Conservation (phyloP, 2,329 filamentous ascomycete species). For the Trichoderma asperellum region DNA sequence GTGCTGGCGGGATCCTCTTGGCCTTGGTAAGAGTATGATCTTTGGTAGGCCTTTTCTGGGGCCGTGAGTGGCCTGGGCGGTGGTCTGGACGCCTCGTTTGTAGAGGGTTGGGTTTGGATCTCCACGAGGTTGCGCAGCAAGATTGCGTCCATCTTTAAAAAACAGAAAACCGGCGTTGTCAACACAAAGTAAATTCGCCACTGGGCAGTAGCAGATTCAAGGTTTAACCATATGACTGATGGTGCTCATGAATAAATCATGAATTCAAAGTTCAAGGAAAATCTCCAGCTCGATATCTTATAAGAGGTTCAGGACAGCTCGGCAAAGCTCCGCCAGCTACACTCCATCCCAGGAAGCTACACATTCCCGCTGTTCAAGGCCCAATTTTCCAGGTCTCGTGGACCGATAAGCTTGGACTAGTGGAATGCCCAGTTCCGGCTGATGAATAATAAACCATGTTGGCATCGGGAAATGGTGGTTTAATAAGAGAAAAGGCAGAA, state of each 20-base stretch:
- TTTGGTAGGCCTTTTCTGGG: conserved; percentile 45
- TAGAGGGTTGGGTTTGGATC: conserved; percentile 37
- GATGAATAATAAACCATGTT: conserved; percentile 1
- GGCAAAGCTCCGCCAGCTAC: background rate
- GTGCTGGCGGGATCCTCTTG: conserved; percentile 37
- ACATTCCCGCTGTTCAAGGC: background rate
- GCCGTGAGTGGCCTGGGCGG: conserved; percentile 36
- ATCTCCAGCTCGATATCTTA: background rate
- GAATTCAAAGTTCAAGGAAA: background rate
- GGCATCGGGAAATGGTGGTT: background rate
- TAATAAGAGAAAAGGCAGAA: background rate
- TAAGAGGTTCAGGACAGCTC: background rate
- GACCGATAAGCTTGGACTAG: conserved; percentile 16
- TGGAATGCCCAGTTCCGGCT: conserved; percentile 19
- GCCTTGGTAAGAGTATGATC: conserved; percentile 45
- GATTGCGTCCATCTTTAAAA: conserved; percentile 41
- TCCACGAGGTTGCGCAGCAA: conserved; percentile 41
- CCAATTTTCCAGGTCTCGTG: conserved; percentile 26
- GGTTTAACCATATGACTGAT: background rate
- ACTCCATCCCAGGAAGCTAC: background rate
- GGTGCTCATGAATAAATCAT: background rate
- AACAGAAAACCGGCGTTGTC: background rate
- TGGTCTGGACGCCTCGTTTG: conserved; percentile 33
- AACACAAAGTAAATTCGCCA: background rate
- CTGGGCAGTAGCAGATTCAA: background rate